A percentile compares a stretch with the other conserved stretches of the same genome.
These are phyloP conservation scores for Arthrinium phaeospermum DNA, from an alignment of 2,329 filamentous ascomycete genomes.

Conservation along the genomic window DNA sequence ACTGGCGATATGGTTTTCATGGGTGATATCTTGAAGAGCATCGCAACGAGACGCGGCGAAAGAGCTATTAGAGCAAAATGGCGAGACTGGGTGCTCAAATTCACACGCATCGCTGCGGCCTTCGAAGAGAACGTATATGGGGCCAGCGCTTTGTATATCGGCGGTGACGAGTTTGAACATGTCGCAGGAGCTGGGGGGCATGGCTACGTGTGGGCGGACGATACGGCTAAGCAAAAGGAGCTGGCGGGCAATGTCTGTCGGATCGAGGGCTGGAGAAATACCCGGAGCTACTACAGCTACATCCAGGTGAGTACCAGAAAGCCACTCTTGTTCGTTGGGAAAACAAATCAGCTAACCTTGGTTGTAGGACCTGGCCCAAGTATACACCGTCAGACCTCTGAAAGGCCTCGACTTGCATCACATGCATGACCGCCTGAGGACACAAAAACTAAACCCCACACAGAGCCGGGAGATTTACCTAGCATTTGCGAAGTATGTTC, in stretches of 20 bases:
- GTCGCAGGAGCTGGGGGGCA: conserved; percentile 72
- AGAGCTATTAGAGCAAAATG: conserved; percentile 90
- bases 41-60: conserved; percentile 85
- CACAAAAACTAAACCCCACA: conserved; percentile 75
- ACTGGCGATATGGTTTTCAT: conserved; percentile 92
- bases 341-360: neutral
- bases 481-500: conserved; percentile 75
- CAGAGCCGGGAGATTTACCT: conserved; percentile 87
- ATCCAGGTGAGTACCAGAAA: conserved; percentile 68
- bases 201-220: conserved; percentile 94
- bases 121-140: conserved; percentile 97
- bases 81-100: conserved; percentile 93
- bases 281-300: conserved; percentile 92
- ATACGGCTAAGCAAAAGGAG: conserved; percentile 79
- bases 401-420: conserved; percentile 88
- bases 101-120: conserved; percentile 88
- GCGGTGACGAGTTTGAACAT: conserved; percentile 72
- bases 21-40: conserved; percentile 81
- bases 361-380: conserved; percentile 65
- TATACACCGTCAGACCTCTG: conserved; percentile 70
- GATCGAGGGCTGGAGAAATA: conserved; percentile 97
- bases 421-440: conserved; percentile 88
- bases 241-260: conserved; percentile 89
- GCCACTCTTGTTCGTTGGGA: neutral
- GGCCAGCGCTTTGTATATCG: conserved; percentile 86